phyloP scores from a whole-genome alignment of 1,139 yeast species.

The Suhomyces ambrosiae region DNA sequence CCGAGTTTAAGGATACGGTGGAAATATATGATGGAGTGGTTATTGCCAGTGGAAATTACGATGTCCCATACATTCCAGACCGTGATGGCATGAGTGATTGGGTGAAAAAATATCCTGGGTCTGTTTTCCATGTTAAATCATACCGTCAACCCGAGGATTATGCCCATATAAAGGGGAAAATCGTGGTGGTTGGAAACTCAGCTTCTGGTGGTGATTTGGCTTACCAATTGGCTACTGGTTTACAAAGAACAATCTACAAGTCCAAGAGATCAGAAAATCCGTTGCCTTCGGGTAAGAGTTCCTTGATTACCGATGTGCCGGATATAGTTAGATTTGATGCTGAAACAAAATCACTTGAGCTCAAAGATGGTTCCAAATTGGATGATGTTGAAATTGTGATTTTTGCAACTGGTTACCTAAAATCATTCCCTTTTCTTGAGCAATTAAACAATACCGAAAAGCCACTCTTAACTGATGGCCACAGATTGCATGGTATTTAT shows the following conservation, averaged over 20 bases:
- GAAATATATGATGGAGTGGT: conserved; percentile 52
- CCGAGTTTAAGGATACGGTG: conserved; percentile 15
- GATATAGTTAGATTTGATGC: conserved; percentile 35
- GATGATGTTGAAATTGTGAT: conserved; percentile 50
- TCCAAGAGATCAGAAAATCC: conserved; percentile 42
- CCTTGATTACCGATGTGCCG: conserved; percentile 40
- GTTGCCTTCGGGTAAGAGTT: conserved; percentile 46
- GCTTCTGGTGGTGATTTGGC: conserved; percentile 65
- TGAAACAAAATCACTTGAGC: conserved; percentile 34
- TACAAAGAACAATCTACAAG: conserved; percentile 43
- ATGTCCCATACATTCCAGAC: conserved; percentile 57
- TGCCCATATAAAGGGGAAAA: conserved; percentile 35
- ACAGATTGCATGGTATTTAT: conserved; percentile 52
- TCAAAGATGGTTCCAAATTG: conserved; percentile 32
- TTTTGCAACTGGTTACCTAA: conserved; percentile 64
- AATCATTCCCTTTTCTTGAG: conserved; percentile 19
- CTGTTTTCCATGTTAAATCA: conserved; percentile 59
- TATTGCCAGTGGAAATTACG: conserved; percentile 60
- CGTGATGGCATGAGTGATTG: conserved; percentile 56
- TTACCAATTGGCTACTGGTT: conserved; percentile 47
- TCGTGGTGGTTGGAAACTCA: conserved; percentile 62
- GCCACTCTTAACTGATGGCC: conserved; percentile 40
- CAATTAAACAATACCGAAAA: conserved; percentile 23
- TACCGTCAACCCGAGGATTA: conserved; percentile 55
- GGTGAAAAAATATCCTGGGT: conserved; percentile 44